Conservation (phyloP, 441 rosid species). For the Mallotus japonicus region DNA sequence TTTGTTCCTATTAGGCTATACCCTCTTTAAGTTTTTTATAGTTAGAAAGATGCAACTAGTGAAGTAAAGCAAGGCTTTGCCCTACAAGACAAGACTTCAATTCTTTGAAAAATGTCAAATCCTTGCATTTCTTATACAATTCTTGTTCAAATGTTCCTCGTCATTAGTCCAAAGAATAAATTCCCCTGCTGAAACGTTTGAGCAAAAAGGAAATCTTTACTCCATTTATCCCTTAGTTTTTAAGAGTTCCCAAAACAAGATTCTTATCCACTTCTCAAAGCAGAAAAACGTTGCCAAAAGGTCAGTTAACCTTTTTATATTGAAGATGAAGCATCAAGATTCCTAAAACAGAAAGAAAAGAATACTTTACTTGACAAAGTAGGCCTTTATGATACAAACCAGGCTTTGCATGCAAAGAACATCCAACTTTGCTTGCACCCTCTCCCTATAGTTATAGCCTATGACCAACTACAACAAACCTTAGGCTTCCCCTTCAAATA, state of each 20-base stretch:
- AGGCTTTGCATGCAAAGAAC: slow-evolving; percentile 47
- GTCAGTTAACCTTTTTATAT: neutral
- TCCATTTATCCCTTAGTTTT: neutral
- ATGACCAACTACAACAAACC: slow-evolving; percentile 3
- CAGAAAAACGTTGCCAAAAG: slow-evolving; percentile 2
- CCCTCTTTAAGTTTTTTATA: too few species aligned
- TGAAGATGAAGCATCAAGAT: too few species aligned
- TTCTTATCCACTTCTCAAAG: slow-evolving; percentile 15
- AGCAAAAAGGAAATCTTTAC: neutral
- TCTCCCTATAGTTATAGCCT: slow-evolving; percentile 3
- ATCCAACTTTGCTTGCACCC: slow-evolving; percentile 32
- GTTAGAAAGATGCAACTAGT: too few species aligned
- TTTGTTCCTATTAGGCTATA: too few species aligned
- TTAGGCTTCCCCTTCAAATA: slow-evolving; percentile 34
- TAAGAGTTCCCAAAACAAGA: slow-evolving; percentile 7
- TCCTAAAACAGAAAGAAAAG: slow-evolving; percentile 4
- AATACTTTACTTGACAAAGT: slow-evolving; percentile 35
- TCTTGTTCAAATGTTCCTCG: neutral
- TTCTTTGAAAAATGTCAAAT: too few species aligned
- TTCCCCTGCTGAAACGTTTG: neutral
- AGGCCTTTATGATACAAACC: slow-evolving; percentile 20
- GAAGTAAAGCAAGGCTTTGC: neutral
- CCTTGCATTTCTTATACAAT: neutral
- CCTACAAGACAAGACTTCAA: too few species aligned
- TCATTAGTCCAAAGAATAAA: neutral